phyloP scores from a whole-genome alignment of 2,329 filamentous ascomycete species.

The Ophiostoma ips region DNA sequence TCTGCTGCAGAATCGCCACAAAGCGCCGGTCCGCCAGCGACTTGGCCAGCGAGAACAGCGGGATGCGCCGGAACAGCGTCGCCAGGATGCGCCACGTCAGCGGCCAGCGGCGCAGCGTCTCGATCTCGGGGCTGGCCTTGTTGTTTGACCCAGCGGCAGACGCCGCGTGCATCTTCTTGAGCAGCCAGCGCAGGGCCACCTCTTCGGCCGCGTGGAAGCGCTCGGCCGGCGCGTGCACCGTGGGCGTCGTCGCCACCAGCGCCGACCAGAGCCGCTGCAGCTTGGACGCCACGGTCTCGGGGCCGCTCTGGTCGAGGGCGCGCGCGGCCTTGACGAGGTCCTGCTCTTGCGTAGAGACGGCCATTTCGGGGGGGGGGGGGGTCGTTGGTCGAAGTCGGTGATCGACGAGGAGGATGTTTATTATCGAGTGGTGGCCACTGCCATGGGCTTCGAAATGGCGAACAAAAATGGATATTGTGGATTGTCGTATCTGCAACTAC shows the following conservation, averaged over 20 bases:
- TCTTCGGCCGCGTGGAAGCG: slow-evolving; percentile 41
- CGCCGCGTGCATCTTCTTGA: slow-evolving; percentile 44
- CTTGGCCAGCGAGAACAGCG: slow-evolving; percentile 54
- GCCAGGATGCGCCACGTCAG: slow-evolving; percentile 48
- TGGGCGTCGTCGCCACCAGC: slow-evolving; percentile 26
- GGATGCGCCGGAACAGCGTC: slow-evolving; percentile 49
- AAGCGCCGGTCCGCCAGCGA: slow-evolving; percentile 60
- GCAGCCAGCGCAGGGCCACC: slow-evolving; percentile 46
- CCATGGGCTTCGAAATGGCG: too few relatives aligned
- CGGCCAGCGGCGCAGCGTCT: slow-evolving; percentile 40
- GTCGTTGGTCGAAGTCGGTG: too few relatives aligned
- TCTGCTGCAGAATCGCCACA: slow-evolving; percentile 48
- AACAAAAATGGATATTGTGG: too few relatives aligned
- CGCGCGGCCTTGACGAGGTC: slow-evolving; percentile 37
- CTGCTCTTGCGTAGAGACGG: slow-evolving; percentile 8
- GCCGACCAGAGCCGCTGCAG: slow-evolving; percentile 35
- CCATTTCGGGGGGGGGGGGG: slow-evolving; percentile 4
- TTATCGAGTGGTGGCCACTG: not conserved
- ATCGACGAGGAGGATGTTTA: not conserved
- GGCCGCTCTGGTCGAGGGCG: slow-evolving; percentile 38
- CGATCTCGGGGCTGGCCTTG: slow-evolving; percentile 26
- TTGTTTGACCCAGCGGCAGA: slow-evolving; percentile 20
- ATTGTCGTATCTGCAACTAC: too few relatives aligned
- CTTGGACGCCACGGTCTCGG: slow-evolving; percentile 30
- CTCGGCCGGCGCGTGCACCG: slow-evolving; percentile 20